A percentile compares a stretch with the other conserved stretches of the same genome.
These are phyloP conservation scores for Colletotrichum sublineola DNA, from an alignment of 2,329 filamentous ascomycete species.

Conservation along the genomic window DNA sequence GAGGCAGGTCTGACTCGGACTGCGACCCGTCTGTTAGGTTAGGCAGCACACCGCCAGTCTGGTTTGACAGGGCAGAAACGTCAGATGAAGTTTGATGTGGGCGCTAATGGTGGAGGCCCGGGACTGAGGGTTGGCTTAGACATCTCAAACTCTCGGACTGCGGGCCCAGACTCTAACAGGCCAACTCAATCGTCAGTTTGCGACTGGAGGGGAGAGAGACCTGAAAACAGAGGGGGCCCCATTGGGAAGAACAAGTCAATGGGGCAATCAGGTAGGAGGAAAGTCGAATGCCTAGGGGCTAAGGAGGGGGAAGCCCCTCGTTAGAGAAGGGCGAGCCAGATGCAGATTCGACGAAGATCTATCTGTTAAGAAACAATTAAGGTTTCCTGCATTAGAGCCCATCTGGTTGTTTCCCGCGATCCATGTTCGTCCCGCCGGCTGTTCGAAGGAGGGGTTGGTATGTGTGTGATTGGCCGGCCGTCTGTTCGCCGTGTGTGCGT, in stretches of 20 bases:
- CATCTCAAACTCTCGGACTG: conserved; percentile 14
- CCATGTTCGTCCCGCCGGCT: conserved; percentile 40
- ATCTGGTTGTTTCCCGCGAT: conserved; percentile 39
- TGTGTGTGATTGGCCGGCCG: conserved; percentile 18
- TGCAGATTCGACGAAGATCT: conserved; percentile 31
- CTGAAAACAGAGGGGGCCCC: conserved; percentile 17
- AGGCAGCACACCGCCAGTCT: conserved; percentile 34
- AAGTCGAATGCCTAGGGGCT: conserved; percentile 4
- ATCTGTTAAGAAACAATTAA: conserved; percentile 40
- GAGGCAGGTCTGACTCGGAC: conserved; percentile 27
- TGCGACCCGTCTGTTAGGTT: conserved; percentile 34
- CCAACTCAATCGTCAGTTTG: neutral
- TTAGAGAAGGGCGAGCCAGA: conserved; percentile 34
- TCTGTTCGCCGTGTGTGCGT: conserved; percentile 34
- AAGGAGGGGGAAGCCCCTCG: conserved; percentile 3
- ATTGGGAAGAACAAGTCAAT: neutral
- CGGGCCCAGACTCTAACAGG: conserved; percentile 15
- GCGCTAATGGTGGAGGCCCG: conserved; percentile 27
- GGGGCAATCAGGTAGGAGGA: neutral
- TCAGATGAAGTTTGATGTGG: conserved; percentile 36
- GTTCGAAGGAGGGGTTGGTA: neutral
- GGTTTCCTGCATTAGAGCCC: conserved; percentile 41
- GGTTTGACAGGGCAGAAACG: conserved; percentile 39
- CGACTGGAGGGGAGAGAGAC: conserved; percentile 9
- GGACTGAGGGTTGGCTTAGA: conserved; percentile 28